Conservation (phyloP, 2,329 filamentous ascomycete genomes). For the Colletotrichum scovillei region DNA sequence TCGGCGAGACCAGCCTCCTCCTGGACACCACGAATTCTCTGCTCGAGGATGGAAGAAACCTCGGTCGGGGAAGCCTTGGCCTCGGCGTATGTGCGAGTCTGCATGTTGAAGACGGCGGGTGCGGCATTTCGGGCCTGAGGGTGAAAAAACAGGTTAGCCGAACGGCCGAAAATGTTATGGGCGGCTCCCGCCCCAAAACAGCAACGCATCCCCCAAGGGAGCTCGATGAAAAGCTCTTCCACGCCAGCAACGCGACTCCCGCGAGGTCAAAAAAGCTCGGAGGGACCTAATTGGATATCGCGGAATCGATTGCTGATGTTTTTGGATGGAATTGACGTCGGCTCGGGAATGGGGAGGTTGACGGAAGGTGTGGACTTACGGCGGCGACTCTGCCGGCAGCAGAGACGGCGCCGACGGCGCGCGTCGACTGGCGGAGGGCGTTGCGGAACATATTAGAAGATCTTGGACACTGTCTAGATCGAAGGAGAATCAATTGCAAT, state of each 20-base stretch:
- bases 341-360: constrained; percentile 49
- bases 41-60: constrained; percentile 99
- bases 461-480: constrained; percentile 62
- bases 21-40: constrained; percentile 98
- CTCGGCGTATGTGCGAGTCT: constrained; percentile 88
- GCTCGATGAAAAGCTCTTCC: constrained; percentile 48
- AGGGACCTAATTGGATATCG: constrained; percentile 48
- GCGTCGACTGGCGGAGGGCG: constrained; percentile 96
- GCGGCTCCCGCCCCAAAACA: constrained; percentile 37
- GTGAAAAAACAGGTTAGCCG: constrained; percentile 65
- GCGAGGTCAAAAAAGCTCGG: constrained; percentile 51
- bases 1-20: constrained; percentile 97
- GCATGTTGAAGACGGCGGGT: constrained; percentile 81
- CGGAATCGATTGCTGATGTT: constrained; percentile 50
- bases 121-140: constrained; percentile 85
- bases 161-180: constrained; percentile 56
- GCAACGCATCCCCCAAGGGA: constrained; percentile 43
- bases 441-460: constrained; percentile 91
- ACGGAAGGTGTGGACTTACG: constrained; percentile 73
- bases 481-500: constrained; percentile 72
- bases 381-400: constrained; percentile 89
- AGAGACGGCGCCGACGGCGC: constrained; percentile 94
- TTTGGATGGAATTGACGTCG: constrained; percentile 60
- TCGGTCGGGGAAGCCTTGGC: constrained; percentile 97
- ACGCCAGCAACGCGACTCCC: constrained; percentile 32